Conservation (phyloP, 805 yeast species). For the Peterozyma toletana region DNA sequence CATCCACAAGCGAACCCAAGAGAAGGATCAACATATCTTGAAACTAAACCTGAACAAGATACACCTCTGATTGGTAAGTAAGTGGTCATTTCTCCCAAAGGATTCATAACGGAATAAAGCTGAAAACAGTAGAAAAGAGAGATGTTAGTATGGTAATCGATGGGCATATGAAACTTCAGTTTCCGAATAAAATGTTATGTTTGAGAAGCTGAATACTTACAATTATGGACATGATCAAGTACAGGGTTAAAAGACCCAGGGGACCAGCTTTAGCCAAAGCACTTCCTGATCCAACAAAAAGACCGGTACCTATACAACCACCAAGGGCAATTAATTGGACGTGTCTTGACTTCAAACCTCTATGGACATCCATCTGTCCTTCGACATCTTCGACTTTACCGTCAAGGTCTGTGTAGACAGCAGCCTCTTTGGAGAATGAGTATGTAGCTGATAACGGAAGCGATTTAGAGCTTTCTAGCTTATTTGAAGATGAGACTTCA, state of each 20-base stretch:
- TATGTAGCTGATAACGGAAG: slow-evolving; percentile 3
- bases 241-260: slow-evolving; percentile 48
- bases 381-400: slow-evolving; percentile 3
- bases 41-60: slow-evolving; percentile 52
- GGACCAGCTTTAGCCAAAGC: slow-evolving; percentile 26
- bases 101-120: slow-evolving; percentile 58
- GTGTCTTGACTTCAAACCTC: slow-evolving; percentile 39
- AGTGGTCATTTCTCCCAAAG: slow-evolving; percentile 64
- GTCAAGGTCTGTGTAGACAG: slow-evolving; percentile 5
- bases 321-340: slow-evolving; percentile 66
- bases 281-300: slow-evolving; percentile 42
- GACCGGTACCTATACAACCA: slow-evolving; percentile 66
- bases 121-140: slow-evolving; percentile 21
- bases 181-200: no score
- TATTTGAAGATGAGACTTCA: no score
- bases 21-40: slow-evolving; percentile 55
- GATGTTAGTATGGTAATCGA: no score
- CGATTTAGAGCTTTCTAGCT: neutral
- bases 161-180: no score
- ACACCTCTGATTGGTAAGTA: slow-evolving; percentile 57
- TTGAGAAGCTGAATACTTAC: no score
- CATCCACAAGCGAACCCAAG: slow-evolving; percentile 54
- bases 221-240: slow-evolving; percentile 33
- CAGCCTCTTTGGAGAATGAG: slow-evolving; percentile 7
- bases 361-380: slow-evolving; percentile 19